Evolutionary conservation across 306 rosid species (phyloP).

Genomic region (Vigna radiata): DNA sequence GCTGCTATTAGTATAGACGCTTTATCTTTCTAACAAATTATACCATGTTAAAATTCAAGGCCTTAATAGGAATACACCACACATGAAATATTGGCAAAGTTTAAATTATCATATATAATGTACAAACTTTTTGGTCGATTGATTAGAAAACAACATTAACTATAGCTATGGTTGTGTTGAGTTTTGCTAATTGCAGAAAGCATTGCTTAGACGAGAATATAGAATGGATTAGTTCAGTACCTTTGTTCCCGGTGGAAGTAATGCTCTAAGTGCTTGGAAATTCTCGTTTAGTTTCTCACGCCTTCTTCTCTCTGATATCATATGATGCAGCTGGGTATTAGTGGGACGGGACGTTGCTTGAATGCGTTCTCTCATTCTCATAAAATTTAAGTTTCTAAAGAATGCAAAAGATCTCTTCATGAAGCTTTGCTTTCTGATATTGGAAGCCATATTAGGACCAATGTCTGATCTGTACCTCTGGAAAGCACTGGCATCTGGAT

Average conservation of each 20-base stretch:
- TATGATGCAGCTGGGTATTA: slow-evolving; percentile 70
- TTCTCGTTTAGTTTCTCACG: slow-evolving; percentile 88
- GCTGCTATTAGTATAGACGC: slow-evolving; percentile 75
- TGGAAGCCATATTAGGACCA: slow-evolving; percentile 42
- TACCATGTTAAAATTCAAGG: slow-evolving; percentile 21
- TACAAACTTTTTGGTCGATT: no score
- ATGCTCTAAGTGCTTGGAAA: slow-evolving; percentile 71
- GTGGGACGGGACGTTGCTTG: slow-evolving; percentile 56
- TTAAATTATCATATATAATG: no score
- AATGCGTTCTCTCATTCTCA: slow-evolving; percentile 55
- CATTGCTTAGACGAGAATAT: background rate
- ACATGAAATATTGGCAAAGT: background rate
- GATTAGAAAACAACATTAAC: background rate
- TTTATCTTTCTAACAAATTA: slow-evolving; percentile 73
- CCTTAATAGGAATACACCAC: background rate
- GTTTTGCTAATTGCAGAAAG: background rate
- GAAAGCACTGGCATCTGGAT: slow-evolving; percentile 64
- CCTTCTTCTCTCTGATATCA: slow-evolving; percentile 80
- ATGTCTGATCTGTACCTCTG: slow-evolving; percentile 46
- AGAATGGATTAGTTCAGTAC: slow-evolving; percentile 43
- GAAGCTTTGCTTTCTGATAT: slow-evolving; percentile 50
- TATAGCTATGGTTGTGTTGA: background rate
- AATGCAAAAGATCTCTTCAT: slow-evolving; percentile 68
- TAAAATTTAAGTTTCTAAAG: slow-evolving; percentile 52
- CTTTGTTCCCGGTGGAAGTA: slow-evolving; percentile 89